Evolutionary conservation across 2,329 filamentous ascomycete species (phyloP).

Genomic region (Botryotinia convoluta): DNA sequence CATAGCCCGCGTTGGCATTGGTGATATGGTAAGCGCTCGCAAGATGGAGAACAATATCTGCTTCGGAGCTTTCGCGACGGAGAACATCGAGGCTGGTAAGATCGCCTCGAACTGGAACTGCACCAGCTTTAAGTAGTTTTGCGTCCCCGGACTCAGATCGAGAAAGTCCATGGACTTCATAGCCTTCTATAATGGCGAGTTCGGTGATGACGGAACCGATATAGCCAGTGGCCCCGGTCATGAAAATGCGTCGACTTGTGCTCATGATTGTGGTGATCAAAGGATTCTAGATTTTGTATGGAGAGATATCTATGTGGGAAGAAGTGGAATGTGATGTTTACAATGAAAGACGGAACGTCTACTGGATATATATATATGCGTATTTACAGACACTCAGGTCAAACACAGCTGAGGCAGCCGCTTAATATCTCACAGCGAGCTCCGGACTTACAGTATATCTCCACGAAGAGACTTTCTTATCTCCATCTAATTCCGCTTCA

Average conservation of each 20-base stretch:
- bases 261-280: neutral
- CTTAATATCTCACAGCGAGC: neutral
- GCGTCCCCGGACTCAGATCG: constrained; percentile 40
- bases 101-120: constrained; percentile 42
- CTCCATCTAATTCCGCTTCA: neutral
- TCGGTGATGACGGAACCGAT: constrained; percentile 41
- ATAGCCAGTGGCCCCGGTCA: constrained; percentile 44
- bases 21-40: constrained; percentile 39
- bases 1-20: constrained; percentile 28
- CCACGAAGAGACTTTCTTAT: neutral
- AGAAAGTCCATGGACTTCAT: constrained; percentile 44
- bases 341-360: neutral
- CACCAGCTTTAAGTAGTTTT: constrained; percentile 42
- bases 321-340: neutral
- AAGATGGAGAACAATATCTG: constrained; percentile 47
- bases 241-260: constrained; percentile 36
- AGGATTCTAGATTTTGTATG: neutral
- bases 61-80: constrained; percentile 39
- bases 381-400: neutral
- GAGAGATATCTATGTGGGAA: neutral
- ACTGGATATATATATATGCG: neutral
- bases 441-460: neutral
- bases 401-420: neutral
- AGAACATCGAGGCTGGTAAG: constrained; percentile 43
- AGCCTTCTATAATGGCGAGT: constrained; percentile 41